These are phyloP conservation scores for Starmerella vaccinii DNA, from an alignment of 805 yeast species.

Conservation along the genomic window DNA sequence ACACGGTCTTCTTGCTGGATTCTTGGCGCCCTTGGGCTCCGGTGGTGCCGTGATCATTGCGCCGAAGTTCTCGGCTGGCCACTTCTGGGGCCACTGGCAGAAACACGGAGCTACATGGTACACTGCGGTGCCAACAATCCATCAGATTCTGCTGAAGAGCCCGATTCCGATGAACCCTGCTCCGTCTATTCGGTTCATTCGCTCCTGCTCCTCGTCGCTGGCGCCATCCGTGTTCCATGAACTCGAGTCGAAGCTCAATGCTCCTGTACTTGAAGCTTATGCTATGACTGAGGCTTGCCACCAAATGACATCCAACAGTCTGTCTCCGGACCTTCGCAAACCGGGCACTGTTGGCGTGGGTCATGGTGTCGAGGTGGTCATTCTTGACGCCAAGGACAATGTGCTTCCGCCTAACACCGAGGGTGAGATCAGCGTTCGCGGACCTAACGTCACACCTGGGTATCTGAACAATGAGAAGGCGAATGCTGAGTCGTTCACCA, in stretches of 20 bases:
- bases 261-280: slow-evolving; percentile 67
- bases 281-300: slow-evolving; percentile 80
- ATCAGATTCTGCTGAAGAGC: slow-evolving; percentile 49
- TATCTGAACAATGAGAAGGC: slow-evolving; percentile 65
- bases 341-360: slow-evolving; percentile 69
- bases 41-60: slow-evolving; percentile 58
- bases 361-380: slow-evolving; percentile 54
- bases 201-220: slow-evolving; percentile 63
- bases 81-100: slow-evolving; percentile 51
- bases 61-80: slow-evolving; percentile 47
- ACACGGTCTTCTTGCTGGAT: slow-evolving; percentile 60
- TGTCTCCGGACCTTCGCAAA: slow-evolving; percentile 54
- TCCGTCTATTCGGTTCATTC: slow-evolving; percentile 52
- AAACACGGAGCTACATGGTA: slow-evolving; percentile 52
- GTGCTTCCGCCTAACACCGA: slow-evolving; percentile 41
- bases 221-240: slow-evolving; percentile 55
- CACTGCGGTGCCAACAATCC: slow-evolving; percentile 70
- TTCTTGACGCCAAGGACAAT: slow-evolving; percentile 43
- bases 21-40: slow-evolving; percentile 49
- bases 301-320: slow-evolving; percentile 62
- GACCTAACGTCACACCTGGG: slow-evolving; percentile 60
- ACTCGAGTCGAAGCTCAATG: slow-evolving; percentile 47
- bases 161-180: slow-evolving; percentile 38
- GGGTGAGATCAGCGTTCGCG: slow-evolving; percentile 63
- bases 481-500: slow-evolving; percentile 54